Conservation (phyloP, 805 yeast species). For the Kregervanrija fluxuum region DNA sequence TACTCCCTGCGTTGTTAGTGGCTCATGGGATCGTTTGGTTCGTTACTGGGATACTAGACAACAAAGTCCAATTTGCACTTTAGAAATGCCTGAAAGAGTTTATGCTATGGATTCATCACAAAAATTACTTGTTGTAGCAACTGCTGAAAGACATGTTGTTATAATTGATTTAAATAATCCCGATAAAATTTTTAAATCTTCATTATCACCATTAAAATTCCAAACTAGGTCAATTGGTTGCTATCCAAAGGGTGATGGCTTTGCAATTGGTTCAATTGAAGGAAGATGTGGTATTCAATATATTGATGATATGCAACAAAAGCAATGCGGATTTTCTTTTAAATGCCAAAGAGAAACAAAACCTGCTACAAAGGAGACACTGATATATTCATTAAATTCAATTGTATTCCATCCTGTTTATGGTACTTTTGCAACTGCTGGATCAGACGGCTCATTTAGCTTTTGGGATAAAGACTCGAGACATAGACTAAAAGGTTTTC, state of each 20-base stretch:
- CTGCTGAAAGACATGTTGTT: constrained; percentile 81
- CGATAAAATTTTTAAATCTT: constrained; percentile 66
- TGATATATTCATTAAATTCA: constrained; percentile 72
- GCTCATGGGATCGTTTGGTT: constrained; percentile 94
- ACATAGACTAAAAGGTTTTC: constrained; percentile 78
- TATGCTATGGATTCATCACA: constrained; percentile 82
- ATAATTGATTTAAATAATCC: constrained; percentile 80
- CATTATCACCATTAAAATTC: constrained; percentile 75
- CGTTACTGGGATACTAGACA: constrained; percentile 93
- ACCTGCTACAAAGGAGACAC: constrained; percentile 47
- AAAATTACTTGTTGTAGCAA: constrained; percentile 82
- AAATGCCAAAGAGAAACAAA: constrained; percentile 84
- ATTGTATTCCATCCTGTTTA: constrained; percentile 81
- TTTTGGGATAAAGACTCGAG: constrained; percentile 95
- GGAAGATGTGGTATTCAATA: constrained; percentile 95
- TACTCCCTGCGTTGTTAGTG: constrained; percentile 77
- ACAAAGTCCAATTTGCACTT: constrained; percentile 72
- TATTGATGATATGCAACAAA: constrained; percentile 74
- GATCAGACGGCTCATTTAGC: constrained; percentile 88
- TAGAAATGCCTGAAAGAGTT: constrained; percentile 83
- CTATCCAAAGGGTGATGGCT: constrained; percentile 88
- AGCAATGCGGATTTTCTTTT: constrained; percentile 74
- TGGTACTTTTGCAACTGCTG: constrained; percentile 91
- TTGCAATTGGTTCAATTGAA: constrained; percentile 87
- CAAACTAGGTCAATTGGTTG: constrained; percentile 82